Base-by-base conservation (phyloP, 2,329 filamentous ascomycete genomes). In the Cladosporium sp. region DNA sequence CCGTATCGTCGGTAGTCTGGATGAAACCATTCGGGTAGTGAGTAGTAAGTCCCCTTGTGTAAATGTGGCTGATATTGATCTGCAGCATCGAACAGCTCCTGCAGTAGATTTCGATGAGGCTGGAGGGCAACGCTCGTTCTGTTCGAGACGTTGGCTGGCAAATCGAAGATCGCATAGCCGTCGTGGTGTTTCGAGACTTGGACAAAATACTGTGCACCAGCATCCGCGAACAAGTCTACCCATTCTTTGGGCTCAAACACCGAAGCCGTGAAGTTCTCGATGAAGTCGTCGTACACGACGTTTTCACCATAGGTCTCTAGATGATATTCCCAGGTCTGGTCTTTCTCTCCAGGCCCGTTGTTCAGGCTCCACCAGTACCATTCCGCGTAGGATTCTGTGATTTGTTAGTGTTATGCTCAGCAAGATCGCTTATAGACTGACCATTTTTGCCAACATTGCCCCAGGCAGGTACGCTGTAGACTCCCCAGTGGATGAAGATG, bases 401-500 rank as follows among this genome's bases (percentile, higher is more conserved):
- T 2, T 1, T 42, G 29, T 46, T 32, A 29, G 41, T 40, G 48
- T 51, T 18, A 53, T 66, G 69, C 68, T 71, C 56, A 71, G 68
- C 0, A 69, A 65, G 50, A 5, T 3, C 3, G 7, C 30, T 35
- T 2, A 35, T n/a, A n/a, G 69, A 72, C 20, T 55, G 60, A 54
- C 72, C 73, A 42, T 70, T 68, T 3, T 64, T 54, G 7, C 62
- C 61, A 2, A 56, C 55, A 36, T 72, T 72, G 1, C 78, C 79
- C 77, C 78, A 82, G 3, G 73, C 78, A 0, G 78, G 74, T 0
- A 81, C 78, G 0, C 76, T 63, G 55, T 80, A 82, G 0, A 73
- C 66, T 0, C 79, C 78, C 62, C 79, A 82, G 53, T 82, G 79
- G 35, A 82, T 77, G 57, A 83, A 82, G 32, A 82, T 82, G 0